Evolutionary conservation across 2,329 filamentous ascomycete genomes (phyloP), one percentile per base, ranked within the genome.

Genomic region (Aspergillus sclerotialis): DNA sequence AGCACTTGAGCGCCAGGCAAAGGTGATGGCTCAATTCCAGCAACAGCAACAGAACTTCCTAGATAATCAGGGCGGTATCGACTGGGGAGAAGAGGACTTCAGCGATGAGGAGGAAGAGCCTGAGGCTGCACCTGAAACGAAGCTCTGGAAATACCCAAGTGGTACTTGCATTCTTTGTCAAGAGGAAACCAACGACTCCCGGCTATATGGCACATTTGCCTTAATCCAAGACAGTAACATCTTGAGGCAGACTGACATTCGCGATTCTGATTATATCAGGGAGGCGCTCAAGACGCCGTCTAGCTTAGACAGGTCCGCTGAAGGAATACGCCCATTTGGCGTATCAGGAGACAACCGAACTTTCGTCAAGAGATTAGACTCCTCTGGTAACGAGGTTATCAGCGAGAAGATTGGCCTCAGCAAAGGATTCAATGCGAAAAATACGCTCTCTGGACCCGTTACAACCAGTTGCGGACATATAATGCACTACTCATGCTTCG

Each of bases 401-500:
- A 75, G 78, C 4, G 87, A 93, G 57, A 78, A 84, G 31, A 84
- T 94, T 61, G 80, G 80, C 5, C 75, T 98, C 30, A 89, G 90
- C 19, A 93, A 89, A 60, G 92, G 92, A 0, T 98, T 94, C 53
- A 82, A 86, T 3, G 71, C 79, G 5, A 69, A 73, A 7, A 71
- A 78, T 26, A 78, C 78, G 21, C 71, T 74, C 17, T 70, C 76
- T 12, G 92, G 89, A 0, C 84, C 90, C 0, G 82, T 96, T 2
- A 85, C 89, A 8, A 85, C 84, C 23, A 87, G 90, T 7, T 98
- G 92, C 60, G 92, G 92, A 3, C 92, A 98, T 59, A 93, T 98
- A 53, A 98, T 98, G 92, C 92, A 98, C 60, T 96, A 85, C 58
- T 80, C 77, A 47, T 98, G 92, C 63, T 98, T 98, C 55, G 88